Evolutionary conservation across 345 rosid species (phyloP), one percentile per base, ranked within the genome.

Genomic region (Alliaria petiolata): DNA sequence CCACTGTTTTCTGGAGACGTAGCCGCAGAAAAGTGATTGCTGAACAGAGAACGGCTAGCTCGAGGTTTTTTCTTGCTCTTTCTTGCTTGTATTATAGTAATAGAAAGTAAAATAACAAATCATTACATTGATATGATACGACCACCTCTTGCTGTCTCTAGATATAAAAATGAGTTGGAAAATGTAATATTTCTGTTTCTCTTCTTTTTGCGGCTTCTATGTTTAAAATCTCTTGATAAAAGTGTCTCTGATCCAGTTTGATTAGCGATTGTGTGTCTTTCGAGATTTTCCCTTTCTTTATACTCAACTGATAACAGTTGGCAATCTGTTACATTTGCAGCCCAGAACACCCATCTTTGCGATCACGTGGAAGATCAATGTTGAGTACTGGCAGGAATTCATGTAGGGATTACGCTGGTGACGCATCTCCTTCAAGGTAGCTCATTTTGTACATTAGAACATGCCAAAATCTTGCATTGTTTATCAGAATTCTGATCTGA

Each of bases 1-100:
- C 97, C 28, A 86, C 86, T 65, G 79, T 86, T 50, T 89, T 93
- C 76, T 85, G 98, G 95, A 79, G 95, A 49, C 93, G 93, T 72
- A 85, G 95, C 81, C 85, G 97, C 83, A 84, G 85, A 82, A 95
- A 89, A 86, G 95, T 85, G 70, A 89, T 92, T 82, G 89, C 89
- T 33, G 98, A 95, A 77, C 98, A 88, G 78, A 83, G 96, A 80
- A 95, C 98, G 69, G 95, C 96, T 67, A 95, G 97, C 84, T 95
- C 99, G 69, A 92, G 99, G 97, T 92, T 81, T 68, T 60, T 53
- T 55, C 36, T 39, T 73, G 65, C 74, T 70, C 70, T 65, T 71
- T 74, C 34, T 69, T 31, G 59, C 35, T 58, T 60, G 69, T 43
- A 67, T 73, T 57, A 8, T 42, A 30, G 45, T 45, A 16, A 34